A percentile compares a stretch with the other conserved stretches of the same genome.
Evolutionary conservation across 352 stramenopile species (phyloP).

Genomic region (Globisporangium megalacanthum): DNA sequence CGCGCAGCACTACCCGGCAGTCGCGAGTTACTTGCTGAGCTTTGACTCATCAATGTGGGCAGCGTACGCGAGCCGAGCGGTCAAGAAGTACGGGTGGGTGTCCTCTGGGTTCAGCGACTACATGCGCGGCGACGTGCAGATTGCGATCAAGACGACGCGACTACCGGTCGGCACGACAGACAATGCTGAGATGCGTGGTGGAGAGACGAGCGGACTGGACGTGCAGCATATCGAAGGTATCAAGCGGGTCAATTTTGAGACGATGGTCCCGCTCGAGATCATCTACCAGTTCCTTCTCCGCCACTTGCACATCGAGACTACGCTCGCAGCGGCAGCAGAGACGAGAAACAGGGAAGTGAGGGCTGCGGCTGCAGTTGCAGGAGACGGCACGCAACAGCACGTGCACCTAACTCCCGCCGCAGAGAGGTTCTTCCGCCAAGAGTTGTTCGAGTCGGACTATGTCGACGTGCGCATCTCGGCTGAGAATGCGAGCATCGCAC

Average conservation of each 20-base stretch:
- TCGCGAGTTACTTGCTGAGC: constrained; percentile 45
- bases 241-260: constrained; percentile 10
- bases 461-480: constrained; percentile 49
- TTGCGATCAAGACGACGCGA: constrained; percentile 46
- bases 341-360: not conserved
- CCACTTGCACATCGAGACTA: constrained; percentile 34
- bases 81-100: constrained; percentile 62
- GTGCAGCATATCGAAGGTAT: constrained; percentile 9
- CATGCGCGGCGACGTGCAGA: constrained; percentile 46
- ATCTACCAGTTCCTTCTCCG: constrained; percentile 67
- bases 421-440: constrained; percentile 56
- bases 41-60: constrained; percentile 68
- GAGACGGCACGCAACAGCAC: not conserved
- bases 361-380: too few species aligned
- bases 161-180: constrained; percentile 29
- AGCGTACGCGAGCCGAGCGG: constrained; percentile 53
- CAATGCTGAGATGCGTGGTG: not conserved
- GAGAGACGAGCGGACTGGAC: not conserved
- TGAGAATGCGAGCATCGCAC: constrained; percentile 56
- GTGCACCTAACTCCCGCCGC: constrained; percentile 53
- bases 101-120: constrained; percentile 17
- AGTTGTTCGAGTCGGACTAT: constrained; percentile 47
- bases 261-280: constrained; percentile 59
- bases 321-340: not conserved
- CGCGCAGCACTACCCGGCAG: constrained; percentile 15